Evolutionary conservation across 768 basidiomycete genomes (phyloP).

Genomic region (Rubroboletus pulcherrimus): DNA sequence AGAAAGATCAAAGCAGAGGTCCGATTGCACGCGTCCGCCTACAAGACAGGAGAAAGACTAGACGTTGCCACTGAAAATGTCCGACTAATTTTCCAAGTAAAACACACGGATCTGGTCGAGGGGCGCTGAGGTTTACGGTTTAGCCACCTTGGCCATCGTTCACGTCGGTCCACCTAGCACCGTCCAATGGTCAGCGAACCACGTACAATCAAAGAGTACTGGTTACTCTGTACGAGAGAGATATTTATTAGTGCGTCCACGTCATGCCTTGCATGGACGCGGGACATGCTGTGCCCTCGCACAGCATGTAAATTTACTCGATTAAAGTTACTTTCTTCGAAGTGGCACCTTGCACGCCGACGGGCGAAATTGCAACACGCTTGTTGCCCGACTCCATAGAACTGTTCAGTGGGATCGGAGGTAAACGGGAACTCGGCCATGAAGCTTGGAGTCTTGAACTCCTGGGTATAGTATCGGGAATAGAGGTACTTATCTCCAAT

Average conservation of each 20-base stretch:
- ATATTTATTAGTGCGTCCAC: slow-evolving; percentile 32
- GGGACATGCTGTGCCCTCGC: no score
- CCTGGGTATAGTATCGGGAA: slow-evolving; percentile 25
- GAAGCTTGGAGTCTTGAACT: slow-evolving; percentile 24
- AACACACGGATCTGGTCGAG: slow-evolving; percentile 35
- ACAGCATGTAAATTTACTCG: no score
- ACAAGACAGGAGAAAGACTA: not conserved
- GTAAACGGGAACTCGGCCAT: slow-evolving; percentile 31
- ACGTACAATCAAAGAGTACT: not conserved
- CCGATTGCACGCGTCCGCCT: not conserved
- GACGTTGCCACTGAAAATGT: slow-evolving; percentile 29
- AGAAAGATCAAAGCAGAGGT: not conserved
- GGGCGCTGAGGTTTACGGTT: not conserved
- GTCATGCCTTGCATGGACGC: slow-evolving; percentile 14
- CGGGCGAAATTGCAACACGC: slow-evolving; percentile 37
- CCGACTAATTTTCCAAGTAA: slow-evolving; percentile 30
- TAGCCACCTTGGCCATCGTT: slow-evolving; percentile 19
- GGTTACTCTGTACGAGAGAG: not conserved
- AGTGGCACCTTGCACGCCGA: slow-evolving; percentile 28
- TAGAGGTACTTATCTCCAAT: not conserved
- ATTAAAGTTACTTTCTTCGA: slow-evolving; percentile 7
- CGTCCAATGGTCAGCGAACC: not conserved
- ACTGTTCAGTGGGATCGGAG: slow-evolving; percentile 32
- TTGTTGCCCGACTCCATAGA: slow-evolving; percentile 37
- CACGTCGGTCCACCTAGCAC: slow-evolving; percentile 33